These are phyloP conservation scores for Magnaporthiopsis rhizophila DNA, from an alignment of 2,329 filamentous ascomycete genomes.

Conservation along the genomic window DNA sequence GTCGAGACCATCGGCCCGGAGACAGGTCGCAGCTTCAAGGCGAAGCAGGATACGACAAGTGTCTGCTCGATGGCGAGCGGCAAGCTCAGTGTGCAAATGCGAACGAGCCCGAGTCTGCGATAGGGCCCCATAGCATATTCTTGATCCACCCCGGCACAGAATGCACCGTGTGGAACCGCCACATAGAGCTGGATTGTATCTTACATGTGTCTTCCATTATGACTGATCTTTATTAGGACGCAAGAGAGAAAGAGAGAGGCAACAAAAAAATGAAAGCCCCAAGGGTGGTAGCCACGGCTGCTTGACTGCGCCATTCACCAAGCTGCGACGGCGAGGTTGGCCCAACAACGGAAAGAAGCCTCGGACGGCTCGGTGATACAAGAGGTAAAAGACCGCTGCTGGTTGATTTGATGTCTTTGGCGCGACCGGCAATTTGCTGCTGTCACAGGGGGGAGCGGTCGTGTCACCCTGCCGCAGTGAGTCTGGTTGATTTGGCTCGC, in stretches of 20 bases:
- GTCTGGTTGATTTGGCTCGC: background rate
- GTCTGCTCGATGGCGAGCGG: slow-evolving; percentile 22
- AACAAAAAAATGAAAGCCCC: too few relatives aligned
- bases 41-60: slow-evolving; percentile 14
- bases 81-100: slow-evolving; percentile 20
- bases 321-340: background rate
- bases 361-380: background rate
- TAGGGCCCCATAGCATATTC: slow-evolving; percentile 38
- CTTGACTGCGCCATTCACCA: background rate
- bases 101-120: slow-evolving; percentile 25
- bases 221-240: background rate
- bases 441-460: background rate
- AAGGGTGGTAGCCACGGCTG: too few relatives aligned
- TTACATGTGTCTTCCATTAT: slow-evolving; percentile 23
- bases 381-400: background rate
- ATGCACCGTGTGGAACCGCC: slow-evolving; percentile 32
- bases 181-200: slow-evolving; percentile 33
- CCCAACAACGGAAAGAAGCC: background rate
- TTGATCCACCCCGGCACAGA: slow-evolving; percentile 27
- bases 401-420: background rate
- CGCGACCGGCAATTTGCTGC: background rate
- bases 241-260: too few relatives aligned
- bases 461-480: background rate
- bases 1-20: slow-evolving; percentile 21
- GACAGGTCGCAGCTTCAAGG: slow-evolving; percentile 13